phyloP scores from a whole-genome alignment of 1,284 basidiomycete genomes.

The Coniferiporia weirii region DNA sequence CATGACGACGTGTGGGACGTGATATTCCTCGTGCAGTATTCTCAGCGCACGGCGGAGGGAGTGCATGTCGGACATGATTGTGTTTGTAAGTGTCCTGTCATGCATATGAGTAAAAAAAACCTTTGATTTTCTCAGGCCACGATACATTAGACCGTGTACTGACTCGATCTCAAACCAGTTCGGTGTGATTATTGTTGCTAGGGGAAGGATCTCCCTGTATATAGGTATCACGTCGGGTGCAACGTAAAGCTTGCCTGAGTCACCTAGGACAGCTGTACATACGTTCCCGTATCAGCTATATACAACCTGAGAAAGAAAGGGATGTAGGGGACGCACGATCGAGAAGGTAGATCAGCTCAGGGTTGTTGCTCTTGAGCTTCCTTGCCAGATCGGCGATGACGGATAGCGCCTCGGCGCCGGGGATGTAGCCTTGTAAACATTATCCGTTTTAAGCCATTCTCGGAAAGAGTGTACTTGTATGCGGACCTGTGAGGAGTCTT shows the following conservation, averaged over 20 bases:
- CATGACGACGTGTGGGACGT: conserved; percentile 85
- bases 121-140: neutral
- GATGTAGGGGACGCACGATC: conserved; percentile 67
- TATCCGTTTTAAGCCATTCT: neutral
- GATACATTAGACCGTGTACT: conserved; percentile 28
- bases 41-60: conserved; percentile 68
- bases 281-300: neutral
- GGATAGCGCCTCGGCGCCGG: conserved; percentile 74
- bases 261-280: conserved; percentile 84
- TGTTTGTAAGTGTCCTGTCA: conserved; percentile 66
- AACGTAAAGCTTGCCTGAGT: conserved; percentile 86
- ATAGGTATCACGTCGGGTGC: conserved; percentile 84
- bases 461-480: neutral
- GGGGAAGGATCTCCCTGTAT: conserved; percentile 75
- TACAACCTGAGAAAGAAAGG: neutral
- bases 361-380: conserved; percentile 51
- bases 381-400: conserved; percentile 62
- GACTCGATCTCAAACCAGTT: conserved; percentile 99
- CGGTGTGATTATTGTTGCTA: conserved; percentile 90
- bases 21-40: conserved; percentile 70
- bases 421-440: conserved; percentile 67
- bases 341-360: conserved; percentile 75
- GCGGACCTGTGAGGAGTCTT: conserved; percentile 66
- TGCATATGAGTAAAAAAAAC: neutral
- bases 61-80: conserved; percentile 56